Conservation (phyloP, 2,329 filamentous ascomycete genomes). For the Neodidymelliopsis sp. region DNA sequence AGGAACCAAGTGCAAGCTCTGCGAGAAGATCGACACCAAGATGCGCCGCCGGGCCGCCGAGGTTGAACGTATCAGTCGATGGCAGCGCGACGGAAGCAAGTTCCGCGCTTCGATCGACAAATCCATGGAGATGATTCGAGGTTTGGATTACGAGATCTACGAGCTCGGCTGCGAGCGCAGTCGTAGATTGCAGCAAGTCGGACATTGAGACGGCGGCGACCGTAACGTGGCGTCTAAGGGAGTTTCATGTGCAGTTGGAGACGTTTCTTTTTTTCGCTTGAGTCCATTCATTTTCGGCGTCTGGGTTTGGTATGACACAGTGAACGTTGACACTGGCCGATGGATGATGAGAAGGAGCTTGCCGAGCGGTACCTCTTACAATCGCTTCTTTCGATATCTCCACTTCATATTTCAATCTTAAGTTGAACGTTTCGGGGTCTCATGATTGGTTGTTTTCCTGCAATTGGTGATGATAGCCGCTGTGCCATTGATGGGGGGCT, state of each 20-base stretch:
- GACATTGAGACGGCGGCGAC: conserved; percentile 32
- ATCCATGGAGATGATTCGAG: conserved; percentile 74
- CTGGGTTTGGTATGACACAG: conserved; percentile 40
- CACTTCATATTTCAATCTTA: conserved; percentile 40
- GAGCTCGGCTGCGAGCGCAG: conserved; percentile 67
- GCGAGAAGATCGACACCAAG: conserved; percentile 90
- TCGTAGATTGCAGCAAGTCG: conserved; percentile 46
- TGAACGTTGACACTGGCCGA: conserved; percentile 40
- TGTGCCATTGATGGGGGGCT: conserved; percentile 48
- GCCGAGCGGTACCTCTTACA: conserved; percentile 50
- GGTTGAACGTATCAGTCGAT: conserved; percentile 75
- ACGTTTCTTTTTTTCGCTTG: conserved; percentile 31
- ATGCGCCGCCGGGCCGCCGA: conserved; percentile 77
- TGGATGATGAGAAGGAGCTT: conserved; percentile 33
- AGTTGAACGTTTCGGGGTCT: conserved; percentile 37
- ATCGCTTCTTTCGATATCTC: conserved; percentile 43
- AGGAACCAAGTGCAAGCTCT: conserved; percentile 77
- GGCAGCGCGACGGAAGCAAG: conserved; percentile 73
- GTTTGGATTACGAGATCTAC: conserved; percentile 72
- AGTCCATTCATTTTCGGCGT: conserved; percentile 45
- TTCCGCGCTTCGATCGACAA: conserved; percentile 69
- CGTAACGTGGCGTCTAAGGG: conserved; percentile 39
- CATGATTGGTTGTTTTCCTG: conserved; percentile 45
- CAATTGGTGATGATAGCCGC: conserved; percentile 46
- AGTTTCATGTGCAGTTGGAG: conserved; percentile 49